A percentile compares a stretch with the other conserved stretches of the same genome.
These are phyloP conservation scores for Hyparrhenia diplandra DNA, from an alignment of 176 grass and related monocot genomes.

Conservation along the genomic window DNA sequence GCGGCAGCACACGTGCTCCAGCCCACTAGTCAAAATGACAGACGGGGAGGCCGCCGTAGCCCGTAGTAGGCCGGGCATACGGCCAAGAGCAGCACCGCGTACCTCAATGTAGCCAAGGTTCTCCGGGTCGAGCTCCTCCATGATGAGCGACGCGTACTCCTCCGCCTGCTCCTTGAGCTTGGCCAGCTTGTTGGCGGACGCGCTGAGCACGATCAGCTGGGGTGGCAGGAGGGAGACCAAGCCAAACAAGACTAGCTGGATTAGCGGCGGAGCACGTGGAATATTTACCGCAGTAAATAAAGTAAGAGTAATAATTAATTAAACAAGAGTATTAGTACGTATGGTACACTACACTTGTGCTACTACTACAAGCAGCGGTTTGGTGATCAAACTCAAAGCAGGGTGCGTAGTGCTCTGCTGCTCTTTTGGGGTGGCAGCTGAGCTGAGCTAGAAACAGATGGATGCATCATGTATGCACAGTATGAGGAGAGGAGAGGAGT, in stretches of 20 bases:
- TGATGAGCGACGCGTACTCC: slow-evolving; percentile 94
- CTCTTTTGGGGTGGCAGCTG: neutral
- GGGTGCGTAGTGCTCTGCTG: neutral
- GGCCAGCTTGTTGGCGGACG: slow-evolving; percentile 91
- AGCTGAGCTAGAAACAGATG: neutral
- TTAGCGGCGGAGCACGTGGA: slow-evolving; percentile 7
- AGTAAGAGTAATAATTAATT: neutral
- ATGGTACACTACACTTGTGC: neutral
- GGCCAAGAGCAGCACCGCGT: neutral
- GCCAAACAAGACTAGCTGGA: neutral
- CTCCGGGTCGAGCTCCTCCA: slow-evolving; percentile 98
- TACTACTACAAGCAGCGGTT: neutral
- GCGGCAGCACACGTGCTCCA: neutral
- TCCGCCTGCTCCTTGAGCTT: slow-evolving; percentile 96
- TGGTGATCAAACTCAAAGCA: neutral
- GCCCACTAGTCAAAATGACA: neutral
- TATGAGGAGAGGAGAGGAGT: neutral
- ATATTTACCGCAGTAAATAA: neutral
- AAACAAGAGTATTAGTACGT: neutral
- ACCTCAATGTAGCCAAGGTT: slow-evolving; percentile 99
- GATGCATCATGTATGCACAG: neutral
- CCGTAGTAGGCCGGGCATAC: neutral
- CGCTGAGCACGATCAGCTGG: slow-evolving; percentile 92
- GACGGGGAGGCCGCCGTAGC: neutral
- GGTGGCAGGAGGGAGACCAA: neutral